Base-by-base conservation (phyloP, 2,329 filamentous ascomycete genomes). In the Xylaria hypoxylon region DNA sequence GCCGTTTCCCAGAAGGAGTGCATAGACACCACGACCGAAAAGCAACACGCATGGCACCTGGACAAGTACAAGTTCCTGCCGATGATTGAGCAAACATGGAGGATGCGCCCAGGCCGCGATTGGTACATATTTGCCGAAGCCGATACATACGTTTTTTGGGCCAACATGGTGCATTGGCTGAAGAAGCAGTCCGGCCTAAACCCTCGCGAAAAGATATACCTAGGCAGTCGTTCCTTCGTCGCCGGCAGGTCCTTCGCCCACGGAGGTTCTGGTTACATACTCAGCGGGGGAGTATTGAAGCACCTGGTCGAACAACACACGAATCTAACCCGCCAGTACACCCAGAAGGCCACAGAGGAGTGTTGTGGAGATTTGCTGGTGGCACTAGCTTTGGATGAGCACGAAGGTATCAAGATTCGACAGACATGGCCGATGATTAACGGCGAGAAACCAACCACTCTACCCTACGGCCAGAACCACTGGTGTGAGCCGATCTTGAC, bases 11-110 rank as follows among this genome's bases (percentile, higher is more conserved):
- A 83, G 42, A 81, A 82, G 71, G 80, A 84, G 48, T 83, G 84
- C 66, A 73, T 78, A 38, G 75, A 75, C 28, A 75, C 78, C 38
- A 73, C 72, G 35, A 68, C 73, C 5, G 74, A 78, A 40, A 68
- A 78, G 63, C 67, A 76, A 61, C 70, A 78, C 70, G 80, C 79
- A 11, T 88, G 86, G 85, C 80, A 80, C 57, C 77, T 89, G 68
- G 87, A 89, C 75, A 88, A 87, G 78, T 89, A 87, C 79, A 89
- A 89, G 76, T 87, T 87, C 73, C 76, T 88, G 53, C 85, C 86
- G 69, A 87, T 88, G 79, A 79, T 87, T 48, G 80, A 86, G 71
- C 82, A 86, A 64, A 82, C 86, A 1, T 88, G 85, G 81, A 78
- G 80, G 50, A 80, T 85, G 80, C 82, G 85, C 2, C 86, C 86